Evolutionary conservation across 306 rosid genomes (phyloP), one percentile per base, ranked within the genome.

Genomic region (Quercus robur): DNA sequence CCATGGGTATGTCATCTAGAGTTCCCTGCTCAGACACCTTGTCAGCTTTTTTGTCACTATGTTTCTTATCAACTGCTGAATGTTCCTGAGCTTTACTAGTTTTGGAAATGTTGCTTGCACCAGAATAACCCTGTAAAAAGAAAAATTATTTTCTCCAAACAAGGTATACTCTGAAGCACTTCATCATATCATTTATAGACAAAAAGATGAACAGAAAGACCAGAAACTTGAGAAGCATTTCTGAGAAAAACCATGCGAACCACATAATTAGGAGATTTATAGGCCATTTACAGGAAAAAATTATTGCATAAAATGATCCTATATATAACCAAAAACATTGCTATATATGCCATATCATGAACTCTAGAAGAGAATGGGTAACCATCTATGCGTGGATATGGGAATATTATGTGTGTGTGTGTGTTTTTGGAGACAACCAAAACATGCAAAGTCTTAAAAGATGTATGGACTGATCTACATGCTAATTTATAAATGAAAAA

Each of bases 1-100:
- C 99, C 98, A 90, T 93, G 28, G 97, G 98, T 66, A 93, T 90
- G 80, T 89, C 99, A 85, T 96, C 98, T 18, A 56, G 77, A 75
- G 88, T 74, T 71, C 92, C 97, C 25, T 81, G 81, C 75, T 93
- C 93, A 72, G 94, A 79, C 62, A 46, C 84, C 74, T 69, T 57
- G 75, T 85, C 89, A 55, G 77, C 54, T 74, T 82, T 82, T 71
- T 81, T 88, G 61, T 87, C 82, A 78, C 81, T 68, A 58, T 83
- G 84, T 75, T 79, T 87, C 76, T 88, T 79, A 76, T 55, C 71
- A 71, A 73, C 38, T 35, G 84, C 83, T 51, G 84, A 74, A 69
- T 79, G 83, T 56, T 81, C 91, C 80, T 66, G 88, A 61, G 80
- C 78, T 77, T 86, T 88, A 76, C 73, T 71, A 72, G 89, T 26